These are phyloP conservation scores for Notholithocarpus densiflorus DNA, from an alignment of 306 rosid genomes.

Conservation along the genomic window DNA sequence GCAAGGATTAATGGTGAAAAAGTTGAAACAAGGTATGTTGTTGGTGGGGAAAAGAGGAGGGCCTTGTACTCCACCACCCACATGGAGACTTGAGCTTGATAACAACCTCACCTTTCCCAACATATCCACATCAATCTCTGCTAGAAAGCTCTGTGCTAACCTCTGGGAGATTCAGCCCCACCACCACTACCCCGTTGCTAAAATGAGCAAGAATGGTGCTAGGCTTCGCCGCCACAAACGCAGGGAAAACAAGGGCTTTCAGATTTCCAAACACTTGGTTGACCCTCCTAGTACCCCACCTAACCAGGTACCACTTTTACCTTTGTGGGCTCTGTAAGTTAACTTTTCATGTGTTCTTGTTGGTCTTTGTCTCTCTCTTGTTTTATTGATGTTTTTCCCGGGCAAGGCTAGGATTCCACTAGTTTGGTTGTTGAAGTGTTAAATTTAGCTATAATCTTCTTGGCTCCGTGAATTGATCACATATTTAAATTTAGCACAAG, in stretches of 20 bases:
- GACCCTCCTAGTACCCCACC: conserved; percentile 31
- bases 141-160: conserved; percentile 70
- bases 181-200: conserved; percentile 34
- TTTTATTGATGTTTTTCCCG: too few relatives aligned
- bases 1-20: conserved; percentile 46
- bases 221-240: conserved; percentile 32
- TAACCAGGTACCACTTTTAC: conserved; percentile 41
- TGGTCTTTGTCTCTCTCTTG: too few relatives aligned
- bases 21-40: conserved; percentile 38
- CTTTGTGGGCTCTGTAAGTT: background rate
- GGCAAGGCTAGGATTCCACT: too few relatives aligned
- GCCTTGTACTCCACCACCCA: conserved; percentile 65
- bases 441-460: too few relatives aligned
- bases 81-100: conserved; percentile 64
- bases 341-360: too few relatives aligned
- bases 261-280: conserved; percentile 17
- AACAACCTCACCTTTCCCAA: conserved; percentile 26
- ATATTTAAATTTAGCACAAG: too few relatives aligned
- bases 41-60: conserved; percentile 52
- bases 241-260: conserved; percentile 16
- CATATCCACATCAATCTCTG: conserved; percentile 44
- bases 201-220: conserved; percentile 33
- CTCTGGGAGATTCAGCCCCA: conserved; percentile 66
- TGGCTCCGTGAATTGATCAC: too few relatives aligned
- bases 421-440: too few relatives aligned